Evolutionary conservation across 495 filamentous ascomycete genomes (phyloP).

Genomic region (Lophiostoma macrostomum): DNA sequence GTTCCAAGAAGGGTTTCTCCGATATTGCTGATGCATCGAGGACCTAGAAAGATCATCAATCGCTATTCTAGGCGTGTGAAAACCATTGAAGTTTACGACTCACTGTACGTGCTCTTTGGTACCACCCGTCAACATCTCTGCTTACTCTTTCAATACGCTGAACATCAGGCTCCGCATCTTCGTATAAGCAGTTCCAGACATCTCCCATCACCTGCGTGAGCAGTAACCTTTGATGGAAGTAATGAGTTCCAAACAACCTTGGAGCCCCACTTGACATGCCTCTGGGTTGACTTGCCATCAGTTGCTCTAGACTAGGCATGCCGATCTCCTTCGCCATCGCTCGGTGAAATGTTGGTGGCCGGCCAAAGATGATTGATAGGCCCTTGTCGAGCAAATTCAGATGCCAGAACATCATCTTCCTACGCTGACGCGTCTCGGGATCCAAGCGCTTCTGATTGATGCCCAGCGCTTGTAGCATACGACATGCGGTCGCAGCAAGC

Average conservation of each 20-base stretch:
- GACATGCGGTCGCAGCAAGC: background rate
- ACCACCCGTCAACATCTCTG: background rate
- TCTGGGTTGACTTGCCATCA: background rate
- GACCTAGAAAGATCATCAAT: background rate
- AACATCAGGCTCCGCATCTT: background rate
- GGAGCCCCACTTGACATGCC: background rate
- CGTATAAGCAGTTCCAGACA: background rate
- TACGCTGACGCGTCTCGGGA: background rate
- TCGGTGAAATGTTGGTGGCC: background rate
- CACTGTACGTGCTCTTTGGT: background rate
- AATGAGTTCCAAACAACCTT: background rate
- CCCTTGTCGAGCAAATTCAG: background rate
- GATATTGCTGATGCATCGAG: background rate
- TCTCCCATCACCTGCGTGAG: background rate
- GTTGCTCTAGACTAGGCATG: background rate
- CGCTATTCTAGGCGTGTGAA: background rate
- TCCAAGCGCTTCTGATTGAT: background rate
- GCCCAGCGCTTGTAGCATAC: background rate
- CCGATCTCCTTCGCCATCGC: background rate
- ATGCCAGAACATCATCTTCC: background rate
- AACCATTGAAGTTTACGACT: background rate
- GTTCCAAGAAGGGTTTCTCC: background rate
- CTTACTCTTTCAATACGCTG: background rate
- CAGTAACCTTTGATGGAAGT: background rate
- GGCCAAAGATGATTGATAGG: background rate